These are phyloP conservation scores for Rhododendron henanense DNA, from an alignment of 148 eudicot genomes.

Conservation along the genomic window DNA sequence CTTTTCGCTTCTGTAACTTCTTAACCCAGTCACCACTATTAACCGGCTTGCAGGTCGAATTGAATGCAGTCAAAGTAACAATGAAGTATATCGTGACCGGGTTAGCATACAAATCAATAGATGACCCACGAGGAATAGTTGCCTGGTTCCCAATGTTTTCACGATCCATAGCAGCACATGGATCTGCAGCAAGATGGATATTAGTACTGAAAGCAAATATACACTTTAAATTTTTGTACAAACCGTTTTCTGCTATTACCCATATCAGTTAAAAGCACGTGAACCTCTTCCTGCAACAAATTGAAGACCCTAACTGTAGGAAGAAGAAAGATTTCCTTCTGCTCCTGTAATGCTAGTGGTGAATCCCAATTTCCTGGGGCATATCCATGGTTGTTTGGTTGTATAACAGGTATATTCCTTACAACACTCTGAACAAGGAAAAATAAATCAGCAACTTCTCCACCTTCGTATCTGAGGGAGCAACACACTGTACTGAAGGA, in stretches of 20 bases:
- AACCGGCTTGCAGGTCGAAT: constrained; percentile 82
- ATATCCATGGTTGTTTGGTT: constrained; percentile 46
- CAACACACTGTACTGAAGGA: constrained; percentile 67
- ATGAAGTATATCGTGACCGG: constrained; percentile 66
- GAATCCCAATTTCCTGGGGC: constrained; percentile 40
- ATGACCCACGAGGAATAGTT: constrained; percentile 55
- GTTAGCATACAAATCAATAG: constrained; percentile 72
- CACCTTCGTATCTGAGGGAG: constrained; percentile 54
- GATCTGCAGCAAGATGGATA: constrained; percentile 46
- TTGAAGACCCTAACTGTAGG: constrained; percentile 79
- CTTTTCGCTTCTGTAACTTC: constrained; percentile 77
- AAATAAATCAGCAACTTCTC: constrained; percentile 43
- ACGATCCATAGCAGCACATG: constrained; percentile 21
- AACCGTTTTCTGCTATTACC: constrained; percentile 39
- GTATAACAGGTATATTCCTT: constrained; percentile 65
- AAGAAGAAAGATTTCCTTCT: constrained; percentile 87
- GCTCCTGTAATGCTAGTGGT: constrained; percentile 63
- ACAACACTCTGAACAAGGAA: constrained; percentile 75
- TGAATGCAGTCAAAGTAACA: constrained; percentile 61
- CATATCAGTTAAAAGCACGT: constrained; percentile 66
- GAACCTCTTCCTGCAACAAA: constrained; percentile 69
- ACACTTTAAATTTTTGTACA: not conserved
- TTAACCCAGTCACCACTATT: constrained; percentile 79
- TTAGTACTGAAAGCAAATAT: constrained; percentile 8
- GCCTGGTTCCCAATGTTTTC: constrained; percentile 58